These are phyloP conservation scores for Ascocoryne sarcoides DNA, from an alignment of 2,329 filamentous ascomycete species.

Conservation along the genomic window DNA sequence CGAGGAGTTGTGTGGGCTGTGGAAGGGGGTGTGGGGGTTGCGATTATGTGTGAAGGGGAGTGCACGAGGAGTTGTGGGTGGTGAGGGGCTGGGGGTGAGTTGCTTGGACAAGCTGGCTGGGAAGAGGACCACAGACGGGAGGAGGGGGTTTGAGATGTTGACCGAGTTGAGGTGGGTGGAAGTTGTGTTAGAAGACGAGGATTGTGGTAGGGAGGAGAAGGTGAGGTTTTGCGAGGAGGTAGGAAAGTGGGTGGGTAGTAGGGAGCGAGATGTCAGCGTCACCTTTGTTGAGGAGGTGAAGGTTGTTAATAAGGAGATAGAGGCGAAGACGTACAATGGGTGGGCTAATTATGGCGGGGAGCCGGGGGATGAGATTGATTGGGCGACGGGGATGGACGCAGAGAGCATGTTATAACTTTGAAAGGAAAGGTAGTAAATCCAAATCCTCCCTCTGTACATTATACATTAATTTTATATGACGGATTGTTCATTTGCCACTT, in stretches of 20 bases:
- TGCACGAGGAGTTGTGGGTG: too few relatives aligned
- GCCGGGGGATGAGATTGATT: conserved; percentile 6
- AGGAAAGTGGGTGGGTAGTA: conserved; percentile 1
- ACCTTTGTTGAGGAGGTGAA: conserved; percentile 7
- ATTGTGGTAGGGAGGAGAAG: conserved; percentile 6
- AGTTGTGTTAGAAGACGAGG: conserved; percentile 15
- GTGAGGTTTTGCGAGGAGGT: conserved; percentile 11
- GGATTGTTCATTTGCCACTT: too few relatives aligned
- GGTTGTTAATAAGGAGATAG: not conserved
- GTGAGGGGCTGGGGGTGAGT: too few relatives aligned
- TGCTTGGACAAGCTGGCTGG: too few relatives aligned
- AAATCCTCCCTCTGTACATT: too few relatives aligned
- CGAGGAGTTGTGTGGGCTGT: conserved; percentile 11
- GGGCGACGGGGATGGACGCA: too few relatives aligned
- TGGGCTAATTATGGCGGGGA: conserved; percentile 11
- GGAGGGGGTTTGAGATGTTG: not conserved
- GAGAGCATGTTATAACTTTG: too few relatives aligned
- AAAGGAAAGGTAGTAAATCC: too few relatives aligned
- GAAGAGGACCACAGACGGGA: too few relatives aligned
- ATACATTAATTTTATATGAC: too few relatives aligned
- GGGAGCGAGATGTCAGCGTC: conserved; percentile 4
- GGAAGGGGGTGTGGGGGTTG: conserved; percentile 9
- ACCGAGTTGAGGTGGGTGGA: not conserved
- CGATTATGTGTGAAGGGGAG: conserved; percentile 8
- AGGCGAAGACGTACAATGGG: conserved; percentile 1